Base-by-base conservation (phyloP, 2,329 filamentous ascomycete species). In the Trichophyton mentagrophytes region DNA sequence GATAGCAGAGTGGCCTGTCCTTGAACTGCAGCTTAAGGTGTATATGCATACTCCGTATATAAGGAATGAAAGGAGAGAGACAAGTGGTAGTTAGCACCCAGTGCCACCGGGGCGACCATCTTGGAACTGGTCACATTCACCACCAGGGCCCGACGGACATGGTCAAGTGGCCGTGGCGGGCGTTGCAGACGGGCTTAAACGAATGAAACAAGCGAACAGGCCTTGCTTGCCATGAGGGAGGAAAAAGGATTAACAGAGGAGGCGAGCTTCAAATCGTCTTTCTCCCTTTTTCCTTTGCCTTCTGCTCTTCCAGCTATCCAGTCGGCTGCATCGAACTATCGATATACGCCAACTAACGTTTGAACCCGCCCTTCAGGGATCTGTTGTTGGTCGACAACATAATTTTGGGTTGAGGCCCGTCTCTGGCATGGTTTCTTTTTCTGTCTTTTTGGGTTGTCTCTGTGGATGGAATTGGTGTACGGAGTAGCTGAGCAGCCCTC, bases 71-170 rank as follows among this genome's bases (percentile, higher is more conserved):
- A 51, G 20, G 20, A 51, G 20, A 27, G 20, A 22, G 46, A 25
- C 20, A 51, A 44, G 40, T n/a, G 40, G 33, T 44, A 44, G 15
- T 8, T 3, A 22, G 22, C 25, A 33, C 4, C 17, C 51, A n/a
- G 51, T 55, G 51, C 51, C 51, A 55, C 51, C 30, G 20, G n/a
- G 40, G 51, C 51, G 30, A 20, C 13, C 51, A 55, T 36, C 51
- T 36, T 55, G 51, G 51, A 20, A 55, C 51, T 55, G 51, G 51
- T 55, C 51, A 55, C 51, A 55, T 55, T 36, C 27, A 55, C n/a
- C 22, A 36, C 15, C 51, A 55, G 51, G 51, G 27, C 15, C 40
- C 51, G 51, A 55, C 51, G 27, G 51, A 27, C 30, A 33, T 33
- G 51, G 51, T 55, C 51, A 55, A 55, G 51, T 55, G 51, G 27